Percentiles rank a stretch among this genome's conserved stretches.
These are phyloP conservation scores for Beauveria sp. DNA, from an alignment of 2,329 filamentous ascomycete species.

Conservation along the genomic window DNA sequence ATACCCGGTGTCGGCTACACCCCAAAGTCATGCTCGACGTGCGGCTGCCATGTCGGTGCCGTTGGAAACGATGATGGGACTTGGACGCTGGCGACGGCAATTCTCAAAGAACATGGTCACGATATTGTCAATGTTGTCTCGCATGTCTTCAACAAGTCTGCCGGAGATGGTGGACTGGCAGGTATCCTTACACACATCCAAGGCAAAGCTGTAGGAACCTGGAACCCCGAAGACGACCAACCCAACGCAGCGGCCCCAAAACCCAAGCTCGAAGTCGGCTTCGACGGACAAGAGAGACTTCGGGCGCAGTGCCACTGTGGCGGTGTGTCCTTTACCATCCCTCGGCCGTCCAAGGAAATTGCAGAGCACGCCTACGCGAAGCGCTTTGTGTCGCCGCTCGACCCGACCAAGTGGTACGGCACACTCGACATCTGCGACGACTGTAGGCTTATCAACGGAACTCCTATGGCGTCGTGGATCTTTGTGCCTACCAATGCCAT, in stretches of 20 bases:
- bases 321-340: constrained; percentile 39
- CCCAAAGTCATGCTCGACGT: constrained; percentile 38
- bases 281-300: constrained; percentile 31
- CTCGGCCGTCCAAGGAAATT: constrained; percentile 28
- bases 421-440: constrained; percentile 35
- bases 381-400: constrained; percentile 27
- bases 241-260: constrained; percentile 21
- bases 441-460: constrained; percentile 35
- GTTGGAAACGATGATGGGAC: constrained; percentile 22
- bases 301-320: constrained; percentile 39
- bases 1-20: constrained; percentile 22
- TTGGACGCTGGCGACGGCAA: constrained; percentile 33
- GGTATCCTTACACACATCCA: constrained; percentile 27
- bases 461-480: constrained; percentile 35
- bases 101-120: constrained; percentile 30
- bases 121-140: constrained; percentile 27
- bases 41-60: constrained; percentile 38
- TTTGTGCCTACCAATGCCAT: constrained; percentile 31
- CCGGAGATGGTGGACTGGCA: constrained; percentile 30
- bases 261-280: constrained; percentile 24
- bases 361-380: constrained; percentile 23
- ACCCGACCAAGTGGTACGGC: constrained; percentile 35
- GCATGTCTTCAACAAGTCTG: constrained; percentile 30
- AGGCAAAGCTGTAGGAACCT: constrained; percentile 23
- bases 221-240: constrained; percentile 28